A percentile compares a stretch with the other conserved stretches of the same genome.
These are phyloP conservation scores for Candida gorgasii DNA, from an alignment of 805 yeast species.

Conservation along the genomic window DNA sequence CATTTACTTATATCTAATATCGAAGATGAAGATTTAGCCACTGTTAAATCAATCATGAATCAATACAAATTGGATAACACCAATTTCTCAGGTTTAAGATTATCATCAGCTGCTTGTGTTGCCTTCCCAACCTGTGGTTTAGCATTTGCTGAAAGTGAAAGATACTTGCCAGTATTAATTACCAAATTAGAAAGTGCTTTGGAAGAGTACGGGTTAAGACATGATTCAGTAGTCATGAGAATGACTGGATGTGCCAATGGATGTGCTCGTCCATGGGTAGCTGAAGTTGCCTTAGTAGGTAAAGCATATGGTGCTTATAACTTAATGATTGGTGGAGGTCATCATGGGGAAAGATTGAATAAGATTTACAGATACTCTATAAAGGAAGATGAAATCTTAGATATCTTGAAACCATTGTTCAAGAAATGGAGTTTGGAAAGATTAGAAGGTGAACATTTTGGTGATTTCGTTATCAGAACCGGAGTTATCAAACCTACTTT, in stretches of 20 bases:
- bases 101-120: conserved; percentile 94
- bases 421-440: conserved; percentile 94
- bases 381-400: conserved; percentile 85
- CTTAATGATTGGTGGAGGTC: conserved; percentile 94
- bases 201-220: conserved; percentile 91
- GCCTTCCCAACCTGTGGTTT: conserved; percentile 98
- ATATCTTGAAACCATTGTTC: conserved; percentile 77
- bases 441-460: conserved; percentile 88
- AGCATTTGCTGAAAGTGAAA: conserved; percentile 98
- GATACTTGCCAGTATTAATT: conserved; percentile 82
- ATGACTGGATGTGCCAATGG: conserved; percentile 99
- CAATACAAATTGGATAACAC: conserved; percentile 83
- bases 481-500: conserved; percentile 87
- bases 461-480: conserved; percentile 84
- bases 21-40: conserved; percentile 63
- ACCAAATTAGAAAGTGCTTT: conserved; percentile 80
- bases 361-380: conserved; percentile 85
- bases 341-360: conserved; percentile 88
- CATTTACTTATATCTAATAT: conserved; percentile 79
- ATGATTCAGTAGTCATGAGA: conserved; percentile 93
- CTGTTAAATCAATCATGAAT: conserved; percentile 62
- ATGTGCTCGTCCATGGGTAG: conserved; percentile 98
- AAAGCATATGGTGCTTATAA: conserved; percentile 93
- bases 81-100: conserved; percentile 77
- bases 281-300: conserved; percentile 94